These are phyloP conservation scores for Penicillium sp. DNA, from an alignment of 2,329 filamentous ascomycete genomes.

Conservation along the genomic window DNA sequence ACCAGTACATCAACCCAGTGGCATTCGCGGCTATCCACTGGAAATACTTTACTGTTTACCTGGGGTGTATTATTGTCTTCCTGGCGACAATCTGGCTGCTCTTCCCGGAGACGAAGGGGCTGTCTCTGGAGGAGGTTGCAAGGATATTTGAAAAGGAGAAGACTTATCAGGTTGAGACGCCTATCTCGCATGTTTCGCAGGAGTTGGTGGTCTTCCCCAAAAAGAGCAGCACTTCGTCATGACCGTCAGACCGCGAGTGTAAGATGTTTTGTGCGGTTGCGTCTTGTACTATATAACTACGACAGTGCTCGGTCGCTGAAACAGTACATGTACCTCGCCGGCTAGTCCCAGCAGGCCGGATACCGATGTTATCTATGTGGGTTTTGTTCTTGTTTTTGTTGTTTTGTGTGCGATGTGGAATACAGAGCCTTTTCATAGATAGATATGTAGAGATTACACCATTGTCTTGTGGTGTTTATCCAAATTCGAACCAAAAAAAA, in stretches of 20 bases:
- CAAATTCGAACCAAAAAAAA: background rate
- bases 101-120: conserved; percentile 25
- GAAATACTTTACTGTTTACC: conserved; percentile 44
- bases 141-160: conserved; percentile 15
- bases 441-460: conserved; percentile 6
- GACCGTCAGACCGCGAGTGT: conserved; percentile 4
- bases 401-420: conserved; percentile 1
- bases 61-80: conserved; percentile 33
- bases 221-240: conserved; percentile 7
- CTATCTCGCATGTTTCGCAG: conserved; percentile 12
- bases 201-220: conserved; percentile 10
- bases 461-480: background rate
- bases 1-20: conserved; percentile 43
- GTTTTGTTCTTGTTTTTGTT: background rate
- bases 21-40: conserved; percentile 38
- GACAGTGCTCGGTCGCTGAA: conserved; percentile 8
- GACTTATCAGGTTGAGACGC: conserved; percentile 3
- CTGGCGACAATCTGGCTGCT: conserved; percentile 39
- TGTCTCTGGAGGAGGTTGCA: conserved; percentile 17
- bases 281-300: conserved; percentile 9
- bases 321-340: conserved; percentile 1
- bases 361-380: conserved; percentile 5
- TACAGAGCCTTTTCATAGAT: too few species aligned
- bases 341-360: background rate
- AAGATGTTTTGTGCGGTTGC: conserved; percentile 4